Evolutionary conservation across 1,139 yeast species (phyloP), one percentile per base, ranked within the genome.

Genomic region (Kazachstania sp.): DNA sequence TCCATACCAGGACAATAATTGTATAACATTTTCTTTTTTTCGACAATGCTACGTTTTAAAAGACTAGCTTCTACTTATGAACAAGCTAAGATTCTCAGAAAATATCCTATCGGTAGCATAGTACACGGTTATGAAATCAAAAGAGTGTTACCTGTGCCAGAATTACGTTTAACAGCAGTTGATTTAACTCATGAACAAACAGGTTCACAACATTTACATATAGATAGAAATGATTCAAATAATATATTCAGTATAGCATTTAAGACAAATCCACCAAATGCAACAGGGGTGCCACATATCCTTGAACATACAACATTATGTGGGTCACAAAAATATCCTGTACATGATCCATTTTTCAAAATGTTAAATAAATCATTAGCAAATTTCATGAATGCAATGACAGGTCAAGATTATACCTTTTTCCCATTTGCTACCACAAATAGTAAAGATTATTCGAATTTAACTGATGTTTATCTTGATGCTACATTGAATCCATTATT

Each of bases 381-480:
- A 37, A 92, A 87, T 65, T 92, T 88, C 67, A 92, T 92, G 99
- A 92, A 92, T 64, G 99, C 99, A 13, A 86, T 92, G 96, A 92
- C 99, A 0, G 98, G 95, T 16, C 90, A 86, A 56, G 97, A 92
- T 66, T 88, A 87, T 61, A 92, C 98, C 0, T 90, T 82, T 65
- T 92, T 86, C 59, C 98, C 99, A 4, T 92, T 92, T 72, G 88
- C 97, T 23, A 92, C 98, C 1, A 90, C 97, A 4, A 92, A 92
- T 63, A 67, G 69, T 39, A 78, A 78, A 50, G 99, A 92, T 64
- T 92, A 78, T 64, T 76, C 76, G 37, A 94, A 92, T 60, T 73
- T 92, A 61, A 83, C 90, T 78, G 84, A 81, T 52, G 95, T 92
- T 8, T 92, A 94, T 63, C 72, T 90, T 45, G 95, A 92, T 52